phyloP scores from a whole-genome alignment of 805 yeast genomes.

The Starmerella roubikii region DNA sequence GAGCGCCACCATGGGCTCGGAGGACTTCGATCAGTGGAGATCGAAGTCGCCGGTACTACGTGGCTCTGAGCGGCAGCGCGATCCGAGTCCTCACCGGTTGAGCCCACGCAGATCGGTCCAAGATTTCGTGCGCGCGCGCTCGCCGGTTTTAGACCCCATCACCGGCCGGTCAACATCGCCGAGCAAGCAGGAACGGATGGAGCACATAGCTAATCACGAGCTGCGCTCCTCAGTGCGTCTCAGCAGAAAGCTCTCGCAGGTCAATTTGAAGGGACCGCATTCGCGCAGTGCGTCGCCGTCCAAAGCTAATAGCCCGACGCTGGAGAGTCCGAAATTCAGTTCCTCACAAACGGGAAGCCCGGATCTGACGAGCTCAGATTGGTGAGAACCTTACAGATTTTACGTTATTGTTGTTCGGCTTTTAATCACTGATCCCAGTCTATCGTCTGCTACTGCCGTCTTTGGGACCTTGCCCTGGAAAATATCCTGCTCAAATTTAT shows the following conservation, averaged over 20 bases:
- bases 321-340: no score
- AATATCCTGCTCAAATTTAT: no score
- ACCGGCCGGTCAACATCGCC: constrained; percentile 5
- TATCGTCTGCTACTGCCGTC: no score
- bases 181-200: constrained; percentile 5
- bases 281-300: no score
- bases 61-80: not conserved
- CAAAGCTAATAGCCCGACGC: no score
- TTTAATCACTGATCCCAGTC: no score
- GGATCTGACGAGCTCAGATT: no score
- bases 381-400: no score
- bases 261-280: constrained; percentile 8
- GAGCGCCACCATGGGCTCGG: constrained; percentile 26
- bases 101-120: constrained; percentile 13
- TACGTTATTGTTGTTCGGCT: no score
- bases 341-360: no score
- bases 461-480: no score
- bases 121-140: constrained; percentile 8
- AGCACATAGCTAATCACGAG: constrained; percentile 9
- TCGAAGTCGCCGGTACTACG: not conserved
- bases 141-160: constrained; percentile 9
- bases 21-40: constrained; percentile 12
- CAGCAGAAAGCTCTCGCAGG: constrained; percentile 10
- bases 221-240: constrained; percentile 10
- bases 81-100: constrained; percentile 11